Base-by-base conservation (phyloP, 257 asterid species). In the Leptodermis oblonga region DNA sequence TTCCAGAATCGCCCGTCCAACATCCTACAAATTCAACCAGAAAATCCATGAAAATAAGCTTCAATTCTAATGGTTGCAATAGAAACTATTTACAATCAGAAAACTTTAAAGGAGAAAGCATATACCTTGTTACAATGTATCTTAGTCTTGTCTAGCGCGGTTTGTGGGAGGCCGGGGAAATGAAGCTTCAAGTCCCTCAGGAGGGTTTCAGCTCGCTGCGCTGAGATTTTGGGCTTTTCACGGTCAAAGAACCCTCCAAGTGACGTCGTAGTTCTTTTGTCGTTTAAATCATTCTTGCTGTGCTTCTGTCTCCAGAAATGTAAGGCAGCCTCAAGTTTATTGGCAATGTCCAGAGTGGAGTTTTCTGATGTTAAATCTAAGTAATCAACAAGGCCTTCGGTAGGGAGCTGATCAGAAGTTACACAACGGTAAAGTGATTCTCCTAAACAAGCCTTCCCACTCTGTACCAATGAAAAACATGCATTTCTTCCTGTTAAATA, bases 1-100 rank as follows among this genome's bases (percentile, higher is more conserved):
- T 78, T 93, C 97, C 26, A 93, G 97, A 75, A 93, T 90, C n/a
- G 98, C 86, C 62, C 90, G 89, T 72, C 98, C 98, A 12, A 93
- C 88, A 81, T 93, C 98, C 98, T 92, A 41, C 62, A 75, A n/a
- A n/a, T n/a, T n/a, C n/a, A n/a, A n/a, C n/a, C n/a, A n/a, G n/a
- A n/a, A n/a, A n/a, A n/a, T n/a, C n/a, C n/a, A n/a, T n/a, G n/a
- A n/a, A n/a, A n/a, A n/a, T n/a, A n/a, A n/a, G 55, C 33, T 61
- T 76, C 42, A 45, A 9, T 4, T 17, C 23, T 14, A 14, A 9
- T 10, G 15, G 18, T 45, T 45, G 1, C 15, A 17, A 69, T 31
- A 8, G 18, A 34, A 45, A 4, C 39, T 7, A 15, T 22, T 20
- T 62, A 39, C 26, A 15, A 4, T 0, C 9, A 65, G n/a, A 13